Conservation (phyloP, 2,329 filamentous ascomycete species). For the Madurella fahalii region DNA sequence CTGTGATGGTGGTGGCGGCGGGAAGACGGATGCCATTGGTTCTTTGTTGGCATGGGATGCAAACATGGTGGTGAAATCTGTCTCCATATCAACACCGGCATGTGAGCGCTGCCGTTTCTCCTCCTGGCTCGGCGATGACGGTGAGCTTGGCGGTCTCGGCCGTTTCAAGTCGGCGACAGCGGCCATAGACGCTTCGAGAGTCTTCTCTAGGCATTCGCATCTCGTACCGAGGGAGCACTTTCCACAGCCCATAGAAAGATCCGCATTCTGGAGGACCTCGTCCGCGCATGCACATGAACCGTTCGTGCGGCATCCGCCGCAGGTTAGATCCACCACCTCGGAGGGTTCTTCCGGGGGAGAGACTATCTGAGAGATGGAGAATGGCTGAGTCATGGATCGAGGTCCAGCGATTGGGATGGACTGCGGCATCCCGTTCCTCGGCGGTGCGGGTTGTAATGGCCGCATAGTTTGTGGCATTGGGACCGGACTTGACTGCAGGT, state of each 20-base stretch:
- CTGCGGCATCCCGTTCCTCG: constrained; percentile 8
- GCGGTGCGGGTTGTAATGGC: constrained; percentile 12
- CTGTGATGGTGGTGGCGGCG: constrained; percentile 30
- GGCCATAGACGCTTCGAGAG: constrained; percentile 44
- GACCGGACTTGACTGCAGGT: neutral
- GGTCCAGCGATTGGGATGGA: constrained; percentile 27
- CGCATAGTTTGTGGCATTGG: constrained; percentile 1
- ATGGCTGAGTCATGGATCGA: constrained; percentile 37
- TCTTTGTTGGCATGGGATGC: constrained; percentile 26
- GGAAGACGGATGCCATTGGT: constrained; percentile 27
- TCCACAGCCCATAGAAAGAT: constrained; percentile 55
- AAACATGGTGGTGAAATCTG: constrained; percentile 69
- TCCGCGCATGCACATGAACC: constrained; percentile 58
- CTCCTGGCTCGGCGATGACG: constrained; percentile 37
- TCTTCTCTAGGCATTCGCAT: constrained; percentile 63
- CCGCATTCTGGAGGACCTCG: constrained; percentile 50
- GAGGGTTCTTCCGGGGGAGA: constrained; percentile 46
- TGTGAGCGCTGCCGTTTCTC: constrained; percentile 56
- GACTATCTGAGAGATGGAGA: constrained; percentile 56
- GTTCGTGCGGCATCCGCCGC: constrained; percentile 52
- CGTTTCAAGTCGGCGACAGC: constrained; percentile 46
- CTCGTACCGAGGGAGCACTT: constrained; percentile 59
- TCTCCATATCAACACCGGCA: constrained; percentile 53
- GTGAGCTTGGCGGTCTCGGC: constrained; percentile 39
- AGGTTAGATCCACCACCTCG: constrained; percentile 41